phyloP scores from a whole-genome alignment of 306 rosid genomes.

The Lathyrus sativus region DNA sequence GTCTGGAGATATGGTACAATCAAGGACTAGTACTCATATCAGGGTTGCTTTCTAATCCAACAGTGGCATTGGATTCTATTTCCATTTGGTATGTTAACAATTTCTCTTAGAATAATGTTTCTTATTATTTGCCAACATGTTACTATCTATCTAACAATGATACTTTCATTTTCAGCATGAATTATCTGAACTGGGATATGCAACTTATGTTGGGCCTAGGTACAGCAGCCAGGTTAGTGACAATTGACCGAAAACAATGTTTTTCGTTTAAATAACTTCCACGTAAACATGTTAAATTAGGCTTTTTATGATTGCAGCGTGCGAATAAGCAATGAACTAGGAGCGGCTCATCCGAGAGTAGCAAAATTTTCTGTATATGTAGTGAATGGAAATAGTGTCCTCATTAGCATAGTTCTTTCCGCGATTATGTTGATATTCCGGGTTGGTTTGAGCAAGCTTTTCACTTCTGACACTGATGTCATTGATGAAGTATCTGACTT shows the following conservation, averaged over 20 bases:
- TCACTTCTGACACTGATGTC: conserved; percentile 58
- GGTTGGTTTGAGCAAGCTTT: conserved; percentile 59
- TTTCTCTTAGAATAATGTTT: conserved; percentile 33
- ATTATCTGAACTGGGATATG: conserved; percentile 67
- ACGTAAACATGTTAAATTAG: neutral
- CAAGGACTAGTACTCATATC: conserved; percentile 80
- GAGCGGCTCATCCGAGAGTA: conserved; percentile 65
- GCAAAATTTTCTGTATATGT: conserved; percentile 66
- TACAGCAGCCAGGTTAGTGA: conserved; percentile 69
- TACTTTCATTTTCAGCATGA: conserved; percentile 56
- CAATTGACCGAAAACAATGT: neutral
- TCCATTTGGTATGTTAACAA: conserved; percentile 46
- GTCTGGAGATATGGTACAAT: conserved; percentile 87
- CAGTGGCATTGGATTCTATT: conserved; percentile 61
- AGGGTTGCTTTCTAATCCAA: conserved; percentile 72
- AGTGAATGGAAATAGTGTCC: conserved; percentile 66
- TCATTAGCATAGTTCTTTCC: conserved; percentile 54
- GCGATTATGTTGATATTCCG: conserved; percentile 49
- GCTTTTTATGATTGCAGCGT: conserved; percentile 43
- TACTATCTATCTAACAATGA: conserved; percentile 28
- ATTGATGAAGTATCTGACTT: conserved; percentile 54
- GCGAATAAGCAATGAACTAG: conserved; percentile 75
- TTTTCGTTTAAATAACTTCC: neutral
- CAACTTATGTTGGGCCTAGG: conserved; percentile 70
- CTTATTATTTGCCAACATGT: conserved; percentile 11